Percentiles rank a stretch among this genome's conserved stretches.
phyloP scores from a whole-genome alignment of 2,329 filamentous ascomycete species.

The Diaporthe ilicicola region DNA sequence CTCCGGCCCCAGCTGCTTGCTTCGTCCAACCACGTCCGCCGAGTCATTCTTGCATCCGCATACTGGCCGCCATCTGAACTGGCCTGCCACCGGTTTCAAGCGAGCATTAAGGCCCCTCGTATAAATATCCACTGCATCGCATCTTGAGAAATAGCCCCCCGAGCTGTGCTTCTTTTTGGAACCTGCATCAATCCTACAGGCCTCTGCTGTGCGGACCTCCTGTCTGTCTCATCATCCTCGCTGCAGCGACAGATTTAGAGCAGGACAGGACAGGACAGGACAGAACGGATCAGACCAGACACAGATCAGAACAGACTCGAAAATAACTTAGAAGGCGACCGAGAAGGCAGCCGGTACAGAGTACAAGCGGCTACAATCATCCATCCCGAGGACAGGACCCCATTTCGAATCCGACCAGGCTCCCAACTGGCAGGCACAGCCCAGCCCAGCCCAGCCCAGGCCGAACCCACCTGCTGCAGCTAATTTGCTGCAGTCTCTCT shows the following conservation, averaged over 20 bases:
- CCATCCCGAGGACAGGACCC: not conserved
- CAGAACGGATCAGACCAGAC: not conserved
- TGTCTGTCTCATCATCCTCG: not conserved
- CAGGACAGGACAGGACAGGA: not conserved
- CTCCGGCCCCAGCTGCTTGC: not conserved
- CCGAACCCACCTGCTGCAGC: conserved; percentile 21
- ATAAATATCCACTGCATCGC: conserved; percentile 23
- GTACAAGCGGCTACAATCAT: conserved; percentile 4
- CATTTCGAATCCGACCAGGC: conserved; percentile 6
- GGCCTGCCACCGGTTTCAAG: conserved; percentile 12
- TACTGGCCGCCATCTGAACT: not conserved
- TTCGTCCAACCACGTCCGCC: not conserved
- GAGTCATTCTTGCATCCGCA: conserved; percentile 11
- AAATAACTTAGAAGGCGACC: not conserved
- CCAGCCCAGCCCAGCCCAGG: not conserved
- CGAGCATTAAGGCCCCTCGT: not conserved
- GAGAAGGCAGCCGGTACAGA: not conserved
- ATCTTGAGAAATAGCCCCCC: conserved; percentile 1
- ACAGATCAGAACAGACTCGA: not conserved
- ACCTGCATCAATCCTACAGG: conserved; percentile 9
- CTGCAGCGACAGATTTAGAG: not conserved
- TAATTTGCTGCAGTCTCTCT: conserved; percentile 9
- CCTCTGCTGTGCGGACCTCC: not conserved
- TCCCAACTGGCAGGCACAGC: conserved; percentile 2
- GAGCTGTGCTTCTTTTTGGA: not conserved